Conservation (phyloP, 208 protist species). For the Acanthamoeba healyi region DNA sequence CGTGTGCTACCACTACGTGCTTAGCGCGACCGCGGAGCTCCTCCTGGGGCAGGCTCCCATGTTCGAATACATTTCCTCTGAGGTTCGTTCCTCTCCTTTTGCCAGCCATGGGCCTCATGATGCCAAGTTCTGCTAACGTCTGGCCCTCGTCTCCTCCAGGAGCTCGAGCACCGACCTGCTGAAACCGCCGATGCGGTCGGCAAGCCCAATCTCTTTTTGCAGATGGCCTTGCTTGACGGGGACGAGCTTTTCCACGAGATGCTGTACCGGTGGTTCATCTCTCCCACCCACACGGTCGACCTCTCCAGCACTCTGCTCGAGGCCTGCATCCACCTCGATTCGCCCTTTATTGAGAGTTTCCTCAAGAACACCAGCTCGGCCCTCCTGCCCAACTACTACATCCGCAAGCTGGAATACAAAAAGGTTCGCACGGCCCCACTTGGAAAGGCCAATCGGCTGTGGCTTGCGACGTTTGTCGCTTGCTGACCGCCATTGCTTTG, state of each 20-base stretch:
- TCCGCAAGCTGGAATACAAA: constrained; percentile 13
- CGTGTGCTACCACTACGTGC: background rate
- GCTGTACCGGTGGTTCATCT: constrained; percentile 59
- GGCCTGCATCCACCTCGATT: constrained; percentile 31
- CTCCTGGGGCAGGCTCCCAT: background rate
- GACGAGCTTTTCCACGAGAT: constrained; percentile 58
- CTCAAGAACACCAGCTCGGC: background rate
- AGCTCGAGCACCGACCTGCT: constrained; percentile 12
- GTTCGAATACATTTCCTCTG: background rate
- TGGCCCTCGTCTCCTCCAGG: background rate
- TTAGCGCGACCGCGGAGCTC: background rate
- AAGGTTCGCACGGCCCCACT: background rate
- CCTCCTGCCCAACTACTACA: constrained; percentile 64
- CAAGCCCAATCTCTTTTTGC: background rate
- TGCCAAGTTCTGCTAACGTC: background rate
- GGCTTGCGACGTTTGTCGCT: no score
- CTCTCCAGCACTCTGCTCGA: background rate
- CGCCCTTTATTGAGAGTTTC: constrained; percentile 46
- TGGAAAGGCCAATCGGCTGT: no score
- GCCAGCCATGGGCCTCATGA: background rate
- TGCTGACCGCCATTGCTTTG: no score
- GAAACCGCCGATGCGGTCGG: background rate
- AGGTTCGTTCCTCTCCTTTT: background rate
- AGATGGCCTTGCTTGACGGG: background rate
- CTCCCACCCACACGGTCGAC: background rate